phyloP scores from a whole-genome alignment of 257 asterid genomes.

The Solanum arcanum region DNA sequence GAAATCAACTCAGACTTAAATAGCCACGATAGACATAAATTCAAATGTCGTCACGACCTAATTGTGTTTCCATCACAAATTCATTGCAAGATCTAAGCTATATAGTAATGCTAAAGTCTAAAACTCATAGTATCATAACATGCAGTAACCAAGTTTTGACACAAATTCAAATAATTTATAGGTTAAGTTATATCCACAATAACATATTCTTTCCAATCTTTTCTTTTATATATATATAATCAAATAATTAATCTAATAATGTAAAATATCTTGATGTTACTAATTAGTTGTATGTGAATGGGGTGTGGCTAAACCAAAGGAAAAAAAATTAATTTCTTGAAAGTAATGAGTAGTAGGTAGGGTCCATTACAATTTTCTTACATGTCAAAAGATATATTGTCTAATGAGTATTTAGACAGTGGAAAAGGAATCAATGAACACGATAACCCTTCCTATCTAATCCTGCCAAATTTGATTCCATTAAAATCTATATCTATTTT shows the following conservation, averaged over 20 bases:
- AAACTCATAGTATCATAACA: background rate
- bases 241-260: background rate
- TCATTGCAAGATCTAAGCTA: background rate
- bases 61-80: no score
- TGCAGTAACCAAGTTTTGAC: background rate
- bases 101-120: background rate
- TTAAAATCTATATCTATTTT: constrained; percentile 14
- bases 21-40: no score
- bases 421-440: constrained; percentile 1
- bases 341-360: constrained; percentile 5
- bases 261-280: background rate
- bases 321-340: background rate
- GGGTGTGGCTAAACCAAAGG: background rate
- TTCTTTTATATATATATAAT: background rate
- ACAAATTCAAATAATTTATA: background rate
- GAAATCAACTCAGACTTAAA: no score
- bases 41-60: no score
- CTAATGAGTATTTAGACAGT: background rate
- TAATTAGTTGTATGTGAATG: background rate
- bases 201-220: no score
- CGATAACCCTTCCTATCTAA: constrained; percentile 14
- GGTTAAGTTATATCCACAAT: background rate
- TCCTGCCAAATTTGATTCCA: constrained; percentile 26
- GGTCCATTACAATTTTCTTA: constrained; percentile 22
- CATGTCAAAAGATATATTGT: constrained; percentile 14